Evolutionary conservation across 1,284 basidiomycete species (phyloP).

Genomic region (Leccinum pachyderme): DNA sequence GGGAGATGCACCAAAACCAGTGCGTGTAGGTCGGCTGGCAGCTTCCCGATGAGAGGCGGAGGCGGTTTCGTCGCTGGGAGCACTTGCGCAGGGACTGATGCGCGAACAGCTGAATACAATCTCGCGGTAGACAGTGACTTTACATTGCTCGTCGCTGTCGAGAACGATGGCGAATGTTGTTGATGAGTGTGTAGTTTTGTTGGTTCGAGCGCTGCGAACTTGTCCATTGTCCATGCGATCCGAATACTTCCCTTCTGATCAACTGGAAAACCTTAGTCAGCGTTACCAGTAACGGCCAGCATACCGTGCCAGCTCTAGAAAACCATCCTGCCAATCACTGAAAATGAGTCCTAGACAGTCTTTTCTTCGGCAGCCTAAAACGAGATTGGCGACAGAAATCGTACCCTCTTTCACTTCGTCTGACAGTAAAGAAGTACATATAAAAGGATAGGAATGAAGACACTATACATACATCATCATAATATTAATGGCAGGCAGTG

Average conservation of each 20-base stretch:
- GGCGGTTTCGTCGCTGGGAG: slow-evolving; percentile 30
- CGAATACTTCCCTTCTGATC: neutral
- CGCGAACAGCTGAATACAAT: slow-evolving; percentile 22
- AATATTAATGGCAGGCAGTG: too few species aligned
- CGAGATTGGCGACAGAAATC: neutral
- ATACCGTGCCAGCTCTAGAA: neutral
- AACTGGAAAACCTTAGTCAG: slow-evolving; percentile 11
- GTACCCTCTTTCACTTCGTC: neutral
- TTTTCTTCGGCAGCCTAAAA: neutral
- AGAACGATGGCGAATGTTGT: slow-evolving; percentile 3
- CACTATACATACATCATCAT: too few species aligned
- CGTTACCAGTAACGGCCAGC: too few species aligned
- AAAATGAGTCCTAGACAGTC: neutral
- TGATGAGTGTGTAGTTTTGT: slow-evolving; percentile 54
- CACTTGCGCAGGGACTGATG: slow-evolving; percentile 26
- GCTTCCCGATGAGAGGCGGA: slow-evolving; percentile 54
- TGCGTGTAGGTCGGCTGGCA: slow-evolving; percentile 76
- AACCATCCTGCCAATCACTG: neutral
- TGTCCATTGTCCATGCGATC: slow-evolving; percentile 55
- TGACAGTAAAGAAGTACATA: neutral
- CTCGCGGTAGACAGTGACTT: slow-evolving; percentile 12
- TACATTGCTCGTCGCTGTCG: slow-evolving; percentile 8
- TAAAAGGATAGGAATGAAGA: neutral
- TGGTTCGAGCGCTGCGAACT: slow-evolving; percentile 74
- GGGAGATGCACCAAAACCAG: slow-evolving; percentile 71